Base-by-base conservation (phyloP, 2,329 filamentous ascomycete genomes). In the Periglandula ipomoeae region DNA sequence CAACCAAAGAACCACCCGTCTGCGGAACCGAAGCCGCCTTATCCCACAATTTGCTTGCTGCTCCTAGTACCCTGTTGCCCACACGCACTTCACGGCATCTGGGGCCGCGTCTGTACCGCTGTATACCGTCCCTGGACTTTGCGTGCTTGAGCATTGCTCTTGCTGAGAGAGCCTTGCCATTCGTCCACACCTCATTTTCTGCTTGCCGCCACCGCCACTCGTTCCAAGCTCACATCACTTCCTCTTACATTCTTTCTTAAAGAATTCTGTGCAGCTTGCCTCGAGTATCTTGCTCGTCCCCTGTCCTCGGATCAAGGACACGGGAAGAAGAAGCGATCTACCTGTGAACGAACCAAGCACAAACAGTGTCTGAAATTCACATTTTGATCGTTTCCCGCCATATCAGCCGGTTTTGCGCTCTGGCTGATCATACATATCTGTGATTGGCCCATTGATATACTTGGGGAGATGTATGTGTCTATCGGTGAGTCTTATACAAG, bases 131-230 rank as follows among this genome's bases (percentile, higher is more conserved):
- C 32, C 43, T 46, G 26, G 38, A 15, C 34, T 27, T 30, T 27
- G 20, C 17, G 19, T 44, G n/a, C 34, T 30, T 40, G 47, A 40
- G 32, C 17, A 13, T 34, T 27, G 17, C 15, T 44, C 40, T 45
- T 40, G 23, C 41, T 27, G n/a, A n/a, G 41, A 39, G 30, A 22
- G 23, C 38, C 46, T 46, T 46, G 47, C 43, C 34, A 38, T 26
- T 42, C 40, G 23, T 44, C 47, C 34, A 44, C 23, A 44, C 41
- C 32, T 34, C 32, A 19, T 10, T 37, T 37, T 37, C 24, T 44
- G 32, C 45, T 47, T 39, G 46, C 48, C 48, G 49, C 45, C 48
- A 50, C 45, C 46, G 42, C 51, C 51, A 46, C 48, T 43, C 46
- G 24, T 38, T 34, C 38, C 48, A 37, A 22, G 22, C 43, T 44